Evolutionary conservation across 495 filamentous ascomycete genomes (phyloP), one percentile per base, ranked within the genome.

Genomic region (Annulohypoxylon moriforme): DNA sequence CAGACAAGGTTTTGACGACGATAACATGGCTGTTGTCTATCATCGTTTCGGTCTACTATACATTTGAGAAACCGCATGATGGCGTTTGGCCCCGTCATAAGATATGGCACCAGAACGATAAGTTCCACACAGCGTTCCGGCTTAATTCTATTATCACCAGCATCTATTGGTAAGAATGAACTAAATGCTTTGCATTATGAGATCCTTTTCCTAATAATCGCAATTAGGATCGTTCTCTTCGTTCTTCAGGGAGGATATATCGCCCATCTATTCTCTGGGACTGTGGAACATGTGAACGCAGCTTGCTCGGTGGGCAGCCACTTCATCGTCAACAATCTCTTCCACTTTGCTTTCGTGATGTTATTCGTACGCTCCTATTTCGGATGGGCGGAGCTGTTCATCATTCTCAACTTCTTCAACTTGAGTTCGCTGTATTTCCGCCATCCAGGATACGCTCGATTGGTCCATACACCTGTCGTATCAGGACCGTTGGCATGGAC

Each of bases 241-340:
- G 75, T 94, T 64, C 82, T 91, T 46, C 94, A 97, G 75, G 77
- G 91, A 58, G 88, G 84, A 71, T 97, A 96, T 77, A 80, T 92
- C 69, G 89, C 85, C 76, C 88, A 92, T 69, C 87, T 97, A 57
- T 96, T 93, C 86, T 87, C 86, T 29, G 82, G 83, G 61, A 85
- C 91, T 60, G 74, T 82, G 22, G 84, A 83, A 18, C 73, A 85
- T 5, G 88, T 92, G 64, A 86, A 86, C 40, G 82, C 87, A n/a
- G 92, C 94, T 29, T 91, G 90, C 68, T 87, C 91, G 47, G 89
- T 95, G 11, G 93, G 91, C 65, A 86, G 87, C 66, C 92, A 97
- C 82, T 97, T 94, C 80, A 94, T 96, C 76, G 64, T 92, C 73
- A 90, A 91, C 84, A 97, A 96, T 82, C 79, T 97, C 11, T 86